Conservation (phyloP, 352 stramenopile genomes). For the Phytopythium oedochilum region DNA sequence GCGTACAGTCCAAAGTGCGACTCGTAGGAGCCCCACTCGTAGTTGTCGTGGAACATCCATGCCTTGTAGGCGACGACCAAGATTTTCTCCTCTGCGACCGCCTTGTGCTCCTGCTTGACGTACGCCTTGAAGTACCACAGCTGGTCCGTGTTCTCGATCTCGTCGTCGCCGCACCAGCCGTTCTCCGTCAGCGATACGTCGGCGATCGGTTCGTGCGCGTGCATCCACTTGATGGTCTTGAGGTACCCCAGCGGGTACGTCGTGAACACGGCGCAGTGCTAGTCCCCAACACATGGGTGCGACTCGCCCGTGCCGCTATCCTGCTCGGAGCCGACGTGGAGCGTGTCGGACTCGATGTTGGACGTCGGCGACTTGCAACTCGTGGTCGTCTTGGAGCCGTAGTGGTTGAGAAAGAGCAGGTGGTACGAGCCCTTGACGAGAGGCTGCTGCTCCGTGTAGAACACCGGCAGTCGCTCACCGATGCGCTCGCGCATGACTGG, state of each 20-base stretch:
- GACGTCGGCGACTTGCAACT: slow-evolving; percentile 28
- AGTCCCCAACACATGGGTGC: slow-evolving; percentile 25
- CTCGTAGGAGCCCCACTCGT: slow-evolving; percentile 79
- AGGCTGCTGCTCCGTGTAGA: slow-evolving; percentile 60
- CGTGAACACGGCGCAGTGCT: slow-evolving; percentile 17
- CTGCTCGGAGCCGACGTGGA: slow-evolving; percentile 18
- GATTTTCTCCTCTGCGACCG: too few species aligned
- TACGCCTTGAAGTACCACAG: slow-evolving; percentile 34
- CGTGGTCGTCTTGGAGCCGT: slow-evolving; percentile 38
- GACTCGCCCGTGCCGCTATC: slow-evolving; percentile 26
- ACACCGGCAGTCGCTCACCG: slow-evolving; percentile 70
- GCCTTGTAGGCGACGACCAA: too few species aligned
- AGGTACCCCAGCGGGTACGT: slow-evolving; percentile 35
- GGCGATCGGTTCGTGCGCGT: slow-evolving; percentile 23
- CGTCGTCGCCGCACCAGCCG: slow-evolving; percentile 38
- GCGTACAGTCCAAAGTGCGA: slow-evolving; percentile 32
- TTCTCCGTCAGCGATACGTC: slow-evolving; percentile 21
- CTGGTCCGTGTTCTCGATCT: slow-evolving; percentile 35
- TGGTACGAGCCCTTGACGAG: slow-evolving; percentile 71
- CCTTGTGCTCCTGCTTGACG: too few species aligned
- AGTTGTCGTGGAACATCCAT: slow-evolving; percentile 92
- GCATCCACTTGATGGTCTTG: slow-evolving; percentile 30
- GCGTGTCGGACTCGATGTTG: slow-evolving; percentile 11
- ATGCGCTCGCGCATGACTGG: slow-evolving; percentile 70
- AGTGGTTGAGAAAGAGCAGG: slow-evolving; percentile 93